Evolutionary conservation across 2,329 filamentous ascomycete genomes (phyloP), one percentile per base, ranked within the genome.

Genomic region (Pseudocercospora crystallina): DNA sequence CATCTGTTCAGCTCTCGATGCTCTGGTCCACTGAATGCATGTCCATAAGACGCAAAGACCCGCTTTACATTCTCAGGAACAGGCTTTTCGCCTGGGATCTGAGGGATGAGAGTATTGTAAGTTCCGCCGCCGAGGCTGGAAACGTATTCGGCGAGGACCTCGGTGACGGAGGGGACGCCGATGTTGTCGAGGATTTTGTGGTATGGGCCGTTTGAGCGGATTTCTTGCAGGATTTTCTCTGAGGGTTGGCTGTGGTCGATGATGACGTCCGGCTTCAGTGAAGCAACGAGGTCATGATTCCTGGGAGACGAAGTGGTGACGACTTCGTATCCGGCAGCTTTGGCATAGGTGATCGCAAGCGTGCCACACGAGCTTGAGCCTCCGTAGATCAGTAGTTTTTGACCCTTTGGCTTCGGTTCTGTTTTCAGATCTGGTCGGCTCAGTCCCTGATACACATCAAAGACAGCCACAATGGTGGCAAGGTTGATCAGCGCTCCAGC

Each of bases 291-390:
- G 1, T 60, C 69, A 53, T 80, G 75, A 9, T 68, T 67, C 30
- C 56, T 53, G 1, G 58, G 49, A 5, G 65, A 67, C 1, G 68
- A 64, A 1, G 69, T 70, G 1, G 65, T 61, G 29, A 71, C 58
- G 20, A 73, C 69, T 8, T 60, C 57, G 38, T 80, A 76, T 5
- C 64, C 64, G 32, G 76, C 78, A 10, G 76, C 73, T 0, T 75
- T 73, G 5, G 71, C 78, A 11, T 79, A 49, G 56, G 80, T 74
- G 20, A 80, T 63, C 1, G 70, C 66, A 51, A 71, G 76, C 48
- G 76, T 69, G 7, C 79, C 79, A 1, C 80, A 78, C 17, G 75
- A 79, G 14, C 76, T 76, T 5, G 72, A 71, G 1, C 76, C 78
- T 29, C 78, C 78, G 77, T 78, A 81, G 44, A 80, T 62, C 33